Base-by-base conservation (phyloP, 169 alveolate species). In the Cryptosporidium xiaoi region DNA sequence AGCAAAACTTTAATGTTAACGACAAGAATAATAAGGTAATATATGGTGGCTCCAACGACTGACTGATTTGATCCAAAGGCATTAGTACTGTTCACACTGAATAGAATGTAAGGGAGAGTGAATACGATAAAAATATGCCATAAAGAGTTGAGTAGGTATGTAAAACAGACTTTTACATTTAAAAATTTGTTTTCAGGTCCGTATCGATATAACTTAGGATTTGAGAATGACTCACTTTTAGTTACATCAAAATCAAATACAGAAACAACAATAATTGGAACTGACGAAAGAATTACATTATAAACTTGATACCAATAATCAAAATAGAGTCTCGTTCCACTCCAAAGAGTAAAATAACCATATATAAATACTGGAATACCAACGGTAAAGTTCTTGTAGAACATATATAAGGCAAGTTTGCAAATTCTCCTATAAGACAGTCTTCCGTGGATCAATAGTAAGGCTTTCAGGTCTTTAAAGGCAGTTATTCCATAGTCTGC, bases 351-450 rank as follows among this genome's bases (percentile, higher is more conserved):
- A 65, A 96, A 65, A 68, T 93, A 95, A 4, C 98, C 98, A 91
- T 93, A 97, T 91, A 94, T 95, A 87, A 97, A 95, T 77, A 97
- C 94, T 7, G 99, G 99, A 34, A 97, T 91, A 24, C 97, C 95
- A 82, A 98, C 96, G 50, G 97, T 94, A 33, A 98, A 93, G 91
- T 97, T 98, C 91, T 98, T 98, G 93, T 97, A 98, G 91, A 98
- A 97, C 95, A 97, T 97, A 93, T 98, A 98, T 71, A 98, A 92
- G 65, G 98, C 98, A 85, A 97, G 93, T 67, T 96, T 96, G 58
- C 99, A 93, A 33, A 96, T 92, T 82, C 99, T 91, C 64, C 96
- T 89, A 84, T 97, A 96, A 83, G 97, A 94, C 85, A 89, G 93
- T 90, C 99, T 94, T 62, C 98, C 98, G 82, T 96, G 98, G 18